Evolutionary conservation across 495 filamentous ascomycete species (phyloP).

Genomic region (Penicillium canescens): DNA sequence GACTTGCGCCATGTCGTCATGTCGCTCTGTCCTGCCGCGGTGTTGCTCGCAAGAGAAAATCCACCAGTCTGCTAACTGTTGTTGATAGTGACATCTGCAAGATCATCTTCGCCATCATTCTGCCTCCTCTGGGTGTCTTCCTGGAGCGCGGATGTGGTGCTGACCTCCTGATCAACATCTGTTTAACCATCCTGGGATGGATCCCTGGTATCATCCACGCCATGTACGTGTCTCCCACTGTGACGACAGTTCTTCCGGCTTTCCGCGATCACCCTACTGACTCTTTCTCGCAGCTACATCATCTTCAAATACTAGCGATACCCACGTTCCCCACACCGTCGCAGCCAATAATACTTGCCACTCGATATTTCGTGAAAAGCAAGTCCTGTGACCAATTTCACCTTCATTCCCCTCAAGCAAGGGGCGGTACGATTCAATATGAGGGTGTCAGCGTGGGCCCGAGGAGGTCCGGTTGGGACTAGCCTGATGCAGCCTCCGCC

Average conservation of each 20-base stretch:
- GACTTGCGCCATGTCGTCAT: background rate
- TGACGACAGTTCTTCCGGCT: background rate
- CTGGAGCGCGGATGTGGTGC: constrained; percentile 81
- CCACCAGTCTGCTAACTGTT: background rate
- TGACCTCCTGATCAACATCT: constrained; percentile 85
- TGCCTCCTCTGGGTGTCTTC: constrained; percentile 90
- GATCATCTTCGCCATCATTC: constrained; percentile 83
- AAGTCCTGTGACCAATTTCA: constrained; percentile 1
- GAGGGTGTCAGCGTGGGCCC: constrained; percentile 28
- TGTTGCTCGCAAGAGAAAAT: background rate
- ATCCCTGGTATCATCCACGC: constrained; percentile 76
- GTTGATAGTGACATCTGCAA: constrained; percentile 79
- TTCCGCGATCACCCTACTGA: background rate
- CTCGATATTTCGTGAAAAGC: background rate
- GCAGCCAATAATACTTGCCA: constrained; percentile 1
- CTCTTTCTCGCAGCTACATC: constrained; percentile 44
- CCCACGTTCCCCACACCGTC: background rate
- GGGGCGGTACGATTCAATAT: constrained; percentile 10
- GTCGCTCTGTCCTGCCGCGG: background rate
- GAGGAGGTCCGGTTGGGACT: constrained; percentile 32
- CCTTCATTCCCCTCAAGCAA: background rate
- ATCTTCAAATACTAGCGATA: constrained; percentile 54
- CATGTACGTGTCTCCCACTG: constrained; percentile 50
- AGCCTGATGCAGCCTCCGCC: constrained; percentile 32
- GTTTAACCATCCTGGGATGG: constrained; percentile 80